Base-by-base conservation (phyloP, 2,329 filamentous ascomycete genomes). In the Bertia moriformis region DNA sequence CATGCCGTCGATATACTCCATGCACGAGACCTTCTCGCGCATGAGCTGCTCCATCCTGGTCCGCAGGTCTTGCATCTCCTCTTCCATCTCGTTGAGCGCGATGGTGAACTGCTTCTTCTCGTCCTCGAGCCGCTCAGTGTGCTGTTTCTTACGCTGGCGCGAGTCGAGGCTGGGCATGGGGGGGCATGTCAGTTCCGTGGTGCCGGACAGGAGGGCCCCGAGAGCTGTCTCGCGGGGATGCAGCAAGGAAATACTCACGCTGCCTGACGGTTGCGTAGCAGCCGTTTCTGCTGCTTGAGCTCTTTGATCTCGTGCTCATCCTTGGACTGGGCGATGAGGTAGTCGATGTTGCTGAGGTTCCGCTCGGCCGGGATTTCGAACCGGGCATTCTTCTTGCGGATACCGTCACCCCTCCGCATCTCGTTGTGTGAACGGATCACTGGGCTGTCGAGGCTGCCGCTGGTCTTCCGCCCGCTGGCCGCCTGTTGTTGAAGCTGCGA, bases 351-450 rank as follows among this genome's bases (percentile, higher is more conserved):
- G 67, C 74, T 79, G 49, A 98, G 73, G 53, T 88, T 96, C 45
- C 88, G 77, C 63, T 95, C 91, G 35, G 84, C 78, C 7, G 91
- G 91, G 48, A 98, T 98, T 53, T 96, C 89, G 60, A 96, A 95
- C 48, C 89, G 83, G 47, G 88, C 87, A 54, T 96, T 98, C 81
- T 96, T 96, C 78, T 98, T 98, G 52, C 91, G 77, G 59, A 96
- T 93, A 44, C 91, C 86, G 49, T 93, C 87, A n/a, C n/a, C n/a
- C n/a, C n/a, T n/a, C n/a, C n/a, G n/a, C n/a, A n/a, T n/a, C n/a
- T n/a, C n/a, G n/a, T n/a, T n/a, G n/a, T n/a, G n/a, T n/a, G n/a
- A n/a, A n/a, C n/a, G n/a, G n/a, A n/a, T n/a, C n/a, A n/a, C n/a
- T n/a, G n/a, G n/a, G n/a, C n/a, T n/a, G n/a, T n/a, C n/a, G n/a